These are phyloP conservation scores for Volutella citrinella DNA, from an alignment of 2,329 filamentous ascomycete species.

Conservation along the genomic window DNA sequence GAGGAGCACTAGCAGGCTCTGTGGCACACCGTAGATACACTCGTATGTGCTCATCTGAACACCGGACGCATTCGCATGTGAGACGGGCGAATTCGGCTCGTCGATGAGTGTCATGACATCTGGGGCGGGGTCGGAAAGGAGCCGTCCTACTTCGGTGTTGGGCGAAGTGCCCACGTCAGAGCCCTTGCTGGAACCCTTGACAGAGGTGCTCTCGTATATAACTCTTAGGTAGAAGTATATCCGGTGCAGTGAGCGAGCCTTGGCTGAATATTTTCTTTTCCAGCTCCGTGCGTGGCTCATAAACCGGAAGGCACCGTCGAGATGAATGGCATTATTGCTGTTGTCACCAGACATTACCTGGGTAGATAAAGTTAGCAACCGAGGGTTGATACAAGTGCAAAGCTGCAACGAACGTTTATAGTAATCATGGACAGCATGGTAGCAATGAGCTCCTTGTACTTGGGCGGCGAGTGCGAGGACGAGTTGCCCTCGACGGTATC, in stretches of 20 bases:
- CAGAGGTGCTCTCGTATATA: slow-evolving; percentile 22
- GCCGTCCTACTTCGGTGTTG: not conserved
- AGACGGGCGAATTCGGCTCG: too few species aligned
- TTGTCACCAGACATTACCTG: slow-evolving; percentile 26
- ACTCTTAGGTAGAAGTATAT: slow-evolving; percentile 24
- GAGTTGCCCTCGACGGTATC: slow-evolving; percentile 17
- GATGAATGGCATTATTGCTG: slow-evolving; percentile 19
- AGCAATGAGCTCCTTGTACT: slow-evolving; percentile 26
- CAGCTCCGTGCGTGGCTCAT: slow-evolving; percentile 16
- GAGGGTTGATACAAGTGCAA: not conserved
- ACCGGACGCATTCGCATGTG: too few species aligned
- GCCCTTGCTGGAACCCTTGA: not conserved
- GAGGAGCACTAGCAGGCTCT: slow-evolving; percentile 6
- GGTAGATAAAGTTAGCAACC: not conserved
- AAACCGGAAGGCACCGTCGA: slow-evolving; percentile 17
- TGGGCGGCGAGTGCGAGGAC: slow-evolving; percentile 9
- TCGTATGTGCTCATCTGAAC: slow-evolving; percentile 9
- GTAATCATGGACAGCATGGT: slow-evolving; percentile 28
- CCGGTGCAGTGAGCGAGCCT: slow-evolving; percentile 18
- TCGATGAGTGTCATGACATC: too few species aligned
- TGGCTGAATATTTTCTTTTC: slow-evolving; percentile 17
- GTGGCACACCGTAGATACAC: slow-evolving; percentile 11
- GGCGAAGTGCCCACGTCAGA: slow-evolving; percentile 2
- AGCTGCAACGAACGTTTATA: slow-evolving; percentile 16
- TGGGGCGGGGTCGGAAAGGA: too few species aligned